These are phyloP conservation scores for Phaffomyces opuntiae DNA, from an alignment of 805 yeast species.

Conservation along the genomic window DNA sequence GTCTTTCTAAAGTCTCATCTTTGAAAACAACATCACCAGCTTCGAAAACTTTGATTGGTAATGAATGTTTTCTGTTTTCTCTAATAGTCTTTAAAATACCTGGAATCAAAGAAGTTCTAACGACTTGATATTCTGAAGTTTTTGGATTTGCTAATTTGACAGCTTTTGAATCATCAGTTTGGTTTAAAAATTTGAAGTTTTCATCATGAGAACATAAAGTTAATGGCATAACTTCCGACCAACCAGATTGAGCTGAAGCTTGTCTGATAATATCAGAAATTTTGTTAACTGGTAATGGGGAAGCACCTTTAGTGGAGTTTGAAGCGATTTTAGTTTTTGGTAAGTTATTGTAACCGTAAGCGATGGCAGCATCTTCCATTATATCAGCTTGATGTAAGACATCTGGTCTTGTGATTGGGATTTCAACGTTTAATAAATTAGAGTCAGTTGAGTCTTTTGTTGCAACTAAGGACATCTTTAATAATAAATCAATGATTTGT, in stretches of 20 bases:
- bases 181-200: slow-evolving; percentile 81
- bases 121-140: slow-evolving; percentile 95
- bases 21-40: slow-evolving; percentile 91
- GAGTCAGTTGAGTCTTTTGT: slow-evolving; percentile 38
- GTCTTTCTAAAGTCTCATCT: slow-evolving; percentile 73
- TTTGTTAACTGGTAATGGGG: slow-evolving; percentile 87
- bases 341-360: slow-evolving; percentile 89
- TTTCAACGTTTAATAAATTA: slow-evolving; percentile 38
- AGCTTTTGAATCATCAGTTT: slow-evolving; percentile 68
- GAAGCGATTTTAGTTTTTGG: slow-evolving; percentile 72
- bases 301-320: slow-evolving; percentile 69
- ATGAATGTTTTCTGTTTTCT: slow-evolving; percentile 91
- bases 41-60: slow-evolving; percentile 94
- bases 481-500: slow-evolving; percentile 61
- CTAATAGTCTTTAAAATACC: slow-evolving; percentile 92
- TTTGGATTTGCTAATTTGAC: slow-evolving; percentile 94
- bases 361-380: slow-evolving; percentile 97
- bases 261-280: slow-evolving; percentile 83
- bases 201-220: slow-evolving; percentile 96
- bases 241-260: slow-evolving; percentile 91
- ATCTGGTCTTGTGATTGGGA: slow-evolving; percentile 96
- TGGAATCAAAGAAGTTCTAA: slow-evolving; percentile 88
- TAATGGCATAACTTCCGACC: slow-evolving; percentile 93
- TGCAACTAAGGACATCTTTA: slow-evolving; percentile 77
- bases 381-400: slow-evolving; percentile 95